These are phyloP conservation scores for Fusarium sp. DNA, from an alignment of 2,329 filamentous ascomycete genomes.

Conservation along the genomic window DNA sequence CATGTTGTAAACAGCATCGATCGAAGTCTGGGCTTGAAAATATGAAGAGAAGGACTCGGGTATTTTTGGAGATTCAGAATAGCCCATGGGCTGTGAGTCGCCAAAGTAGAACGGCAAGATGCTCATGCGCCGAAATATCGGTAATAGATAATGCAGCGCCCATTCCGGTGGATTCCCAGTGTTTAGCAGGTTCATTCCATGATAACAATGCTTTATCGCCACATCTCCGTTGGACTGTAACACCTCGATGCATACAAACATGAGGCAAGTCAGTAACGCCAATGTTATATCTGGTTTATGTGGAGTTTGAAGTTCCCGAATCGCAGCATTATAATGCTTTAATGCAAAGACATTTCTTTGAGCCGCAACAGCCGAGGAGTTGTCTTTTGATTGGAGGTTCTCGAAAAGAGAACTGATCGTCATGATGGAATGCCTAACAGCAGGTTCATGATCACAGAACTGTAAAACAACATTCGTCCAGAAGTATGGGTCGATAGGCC, in stretches of 20 bases:
- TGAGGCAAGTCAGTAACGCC: constrained; percentile 11
- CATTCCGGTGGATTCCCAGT: constrained; percentile 6
- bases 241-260: constrained; percentile 23
- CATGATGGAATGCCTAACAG: constrained; percentile 27
- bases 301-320: background rate
- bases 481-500: constrained; percentile 31
- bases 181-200: constrained; percentile 7
- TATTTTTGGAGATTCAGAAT: background rate
- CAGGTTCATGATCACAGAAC: constrained; percentile 28
- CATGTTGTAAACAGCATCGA: constrained; percentile 7
- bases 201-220: constrained; percentile 16
- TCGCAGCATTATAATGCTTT: constrained; percentile 22
- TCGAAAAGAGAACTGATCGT: constrained; percentile 19
- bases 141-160: constrained; percentile 1
- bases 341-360: constrained; percentile 6
- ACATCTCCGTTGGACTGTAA: constrained; percentile 18
- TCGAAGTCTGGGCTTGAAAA: background rate
- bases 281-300: constrained; percentile 4
- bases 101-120: constrained; percentile 25
- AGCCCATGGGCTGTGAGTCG: constrained; percentile 8
- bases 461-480: constrained; percentile 35
- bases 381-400: background rate
- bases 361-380: background rate
- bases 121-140: constrained; percentile 8
- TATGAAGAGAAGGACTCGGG: background rate